Conservation (phyloP, 2,329 filamentous ascomycete genomes). For the Penicillium psychrosexuale region DNA sequence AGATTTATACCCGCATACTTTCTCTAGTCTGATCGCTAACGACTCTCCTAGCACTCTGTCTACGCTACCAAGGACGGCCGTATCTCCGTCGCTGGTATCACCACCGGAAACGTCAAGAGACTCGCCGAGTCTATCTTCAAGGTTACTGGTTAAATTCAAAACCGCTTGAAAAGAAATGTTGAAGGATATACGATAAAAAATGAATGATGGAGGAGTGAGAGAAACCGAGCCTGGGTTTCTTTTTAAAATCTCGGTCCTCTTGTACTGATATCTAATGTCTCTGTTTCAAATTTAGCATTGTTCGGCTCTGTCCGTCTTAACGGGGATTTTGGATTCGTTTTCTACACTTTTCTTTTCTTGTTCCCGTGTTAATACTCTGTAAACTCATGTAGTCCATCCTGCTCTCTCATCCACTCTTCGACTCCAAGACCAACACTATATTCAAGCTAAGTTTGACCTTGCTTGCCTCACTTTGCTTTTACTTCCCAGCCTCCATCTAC, state of each 20-base stretch:
- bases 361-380: background rate
- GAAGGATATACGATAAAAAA: constrained; percentile 10
- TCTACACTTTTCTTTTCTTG: background rate
- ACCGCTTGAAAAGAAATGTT: background rate
- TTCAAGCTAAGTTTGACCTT: too few species aligned
- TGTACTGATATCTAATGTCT: constrained; percentile 31
- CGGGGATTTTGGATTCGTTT: constrained; percentile 20
- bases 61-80: constrained; percentile 80
- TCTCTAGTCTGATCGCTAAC: constrained; percentile 10
- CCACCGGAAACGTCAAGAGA: constrained; percentile 49
- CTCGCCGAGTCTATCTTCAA: constrained; percentile 52
- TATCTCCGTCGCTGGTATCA: constrained; percentile 52
- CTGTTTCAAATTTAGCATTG: constrained; percentile 27
- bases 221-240: constrained; percentile 2
- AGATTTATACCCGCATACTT: constrained; percentile 19
- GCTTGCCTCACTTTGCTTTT: too few species aligned
- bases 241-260: constrained; percentile 7
- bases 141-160: constrained; percentile 44
- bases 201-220: constrained; percentile 1
- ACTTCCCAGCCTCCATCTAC: too few species aligned
- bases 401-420: background rate
- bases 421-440: too few species aligned
- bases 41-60: constrained; percentile 68
- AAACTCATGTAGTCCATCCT: background rate
- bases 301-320: constrained; percentile 24